Conservation (phyloP, 1,284 basidiomycete genomes). For the Crocinoboletus sp. region DNA sequence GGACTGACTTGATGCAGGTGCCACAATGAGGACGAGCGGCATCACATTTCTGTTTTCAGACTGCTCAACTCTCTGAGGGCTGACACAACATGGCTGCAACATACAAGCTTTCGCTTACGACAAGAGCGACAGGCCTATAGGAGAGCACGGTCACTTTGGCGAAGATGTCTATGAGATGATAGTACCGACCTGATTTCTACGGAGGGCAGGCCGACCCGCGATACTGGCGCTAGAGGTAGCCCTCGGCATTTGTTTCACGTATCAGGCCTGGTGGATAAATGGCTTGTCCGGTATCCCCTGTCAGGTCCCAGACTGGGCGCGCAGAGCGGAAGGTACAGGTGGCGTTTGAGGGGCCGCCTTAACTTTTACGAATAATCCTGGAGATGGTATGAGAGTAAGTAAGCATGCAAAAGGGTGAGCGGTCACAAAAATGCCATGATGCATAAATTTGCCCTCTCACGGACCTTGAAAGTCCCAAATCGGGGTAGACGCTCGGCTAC, state of each 20-base stretch:
- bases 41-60: constrained; percentile 66
- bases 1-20: constrained; percentile 71
- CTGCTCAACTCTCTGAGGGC: constrained; percentile 10
- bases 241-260: constrained; percentile 57
- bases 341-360: neutral
- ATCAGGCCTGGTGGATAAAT: neutral
- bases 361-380: neutral
- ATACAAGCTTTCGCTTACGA: constrained; percentile 74
- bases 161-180: constrained; percentile 4
- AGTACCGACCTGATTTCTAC: constrained; percentile 65
- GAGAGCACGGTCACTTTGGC: constrained; percentile 1
- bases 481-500: constrained; percentile 7
- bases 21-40: constrained; percentile 76
- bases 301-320: neutral
- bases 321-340: neutral
- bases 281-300: constrained; percentile 5
- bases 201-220: constrained; percentile 54
- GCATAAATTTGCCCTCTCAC: constrained; percentile 23
- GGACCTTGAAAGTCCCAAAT: constrained; percentile 21
- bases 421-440: constrained; percentile 12
- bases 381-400: neutral
- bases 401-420: neutral
- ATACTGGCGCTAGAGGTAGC: constrained; percentile 33
- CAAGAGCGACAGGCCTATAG: constrained; percentile 72
- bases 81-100: constrained; percentile 20